Evolutionary conservation across 495 filamentous ascomycete genomes (phyloP).

Genomic region (Aspergillus bertholletiae): DNA sequence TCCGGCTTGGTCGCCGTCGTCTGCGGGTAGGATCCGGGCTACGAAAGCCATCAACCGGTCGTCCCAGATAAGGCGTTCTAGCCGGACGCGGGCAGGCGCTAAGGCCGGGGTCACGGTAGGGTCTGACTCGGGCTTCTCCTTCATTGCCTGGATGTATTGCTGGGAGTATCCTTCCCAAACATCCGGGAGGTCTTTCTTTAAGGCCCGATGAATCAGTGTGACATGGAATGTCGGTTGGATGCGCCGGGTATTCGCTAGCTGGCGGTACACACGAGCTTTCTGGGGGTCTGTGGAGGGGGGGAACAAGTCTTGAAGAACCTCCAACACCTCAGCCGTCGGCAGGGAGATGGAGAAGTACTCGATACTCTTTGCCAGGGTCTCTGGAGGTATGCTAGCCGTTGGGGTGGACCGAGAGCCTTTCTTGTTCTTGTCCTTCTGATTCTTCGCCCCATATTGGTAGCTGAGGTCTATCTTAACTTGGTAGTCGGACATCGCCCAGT

Average conservation of each 20-base stretch:
- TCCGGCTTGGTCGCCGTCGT: slow-evolving; percentile 28
- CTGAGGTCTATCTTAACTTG: slow-evolving; percentile 70
- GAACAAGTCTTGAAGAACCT: slow-evolving; percentile 68
- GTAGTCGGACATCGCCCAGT: slow-evolving; percentile 72
- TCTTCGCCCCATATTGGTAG: slow-evolving; percentile 28
- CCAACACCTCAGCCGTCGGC: slow-evolving; percentile 51
- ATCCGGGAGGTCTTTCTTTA: slow-evolving; percentile 51
- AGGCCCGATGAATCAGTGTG: slow-evolving; percentile 81
- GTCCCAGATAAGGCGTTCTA: slow-evolving; percentile 76
- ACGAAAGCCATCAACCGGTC: slow-evolving; percentile 83
- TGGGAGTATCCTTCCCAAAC: slow-evolving; percentile 67
- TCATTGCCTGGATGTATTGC: slow-evolving; percentile 42
- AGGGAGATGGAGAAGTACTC: slow-evolving; percentile 82
- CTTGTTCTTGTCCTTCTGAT: slow-evolving; percentile 38
- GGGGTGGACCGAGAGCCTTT: slow-evolving; percentile 14
- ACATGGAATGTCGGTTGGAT: slow-evolving; percentile 88
- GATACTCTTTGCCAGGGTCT: slow-evolving; percentile 48
- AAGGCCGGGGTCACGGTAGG: slow-evolving; percentile 37
- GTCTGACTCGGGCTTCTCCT: slow-evolving; percentile 37
- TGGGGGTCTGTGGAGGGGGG: slow-evolving; percentile 26
- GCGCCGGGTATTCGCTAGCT: slow-evolving; percentile 67
- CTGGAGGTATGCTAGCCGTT: slow-evolving; percentile 13
- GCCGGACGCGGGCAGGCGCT: slow-evolving; percentile 50
- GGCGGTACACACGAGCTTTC: slow-evolving; percentile 65
- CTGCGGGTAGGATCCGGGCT: slow-evolving; percentile 55